Percentiles rank a stretch among this genome's conserved stretches.
Evolutionary conservation across 495 filamentous ascomycete species (phyloP).

Genomic region (Usnea hakonensis): DNA sequence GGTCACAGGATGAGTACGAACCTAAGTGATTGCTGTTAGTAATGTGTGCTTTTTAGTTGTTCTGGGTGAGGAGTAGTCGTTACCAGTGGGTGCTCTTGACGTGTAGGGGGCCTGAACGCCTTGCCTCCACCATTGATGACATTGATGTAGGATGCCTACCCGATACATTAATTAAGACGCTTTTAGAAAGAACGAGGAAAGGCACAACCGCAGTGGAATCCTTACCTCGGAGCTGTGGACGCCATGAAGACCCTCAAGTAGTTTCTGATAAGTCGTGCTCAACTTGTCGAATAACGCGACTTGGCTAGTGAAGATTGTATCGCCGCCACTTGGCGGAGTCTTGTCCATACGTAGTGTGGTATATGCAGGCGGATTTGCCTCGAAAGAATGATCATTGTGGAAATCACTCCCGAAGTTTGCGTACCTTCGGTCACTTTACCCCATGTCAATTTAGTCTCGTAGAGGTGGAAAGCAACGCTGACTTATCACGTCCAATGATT

Average conservation of each 20-base stretch:
- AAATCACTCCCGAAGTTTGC: slow-evolving; percentile 1
- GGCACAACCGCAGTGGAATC: background rate
- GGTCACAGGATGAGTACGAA: slow-evolving; percentile 44
- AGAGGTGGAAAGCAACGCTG: background rate
- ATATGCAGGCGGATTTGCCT: background rate
- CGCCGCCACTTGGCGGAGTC: background rate
- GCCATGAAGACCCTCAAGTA: slow-evolving; percentile 1
- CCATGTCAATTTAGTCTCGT: background rate
- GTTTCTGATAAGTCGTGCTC: background rate
- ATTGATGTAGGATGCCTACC: background rate
- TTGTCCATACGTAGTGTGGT: slow-evolving; percentile 2
- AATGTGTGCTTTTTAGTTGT: slow-evolving; percentile 9
- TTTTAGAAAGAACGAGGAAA: slow-evolving; percentile 2
- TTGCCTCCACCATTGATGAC: slow-evolving; percentile 1
- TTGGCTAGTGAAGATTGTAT: slow-evolving; percentile 2
- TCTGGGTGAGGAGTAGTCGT: slow-evolving; percentile 10
- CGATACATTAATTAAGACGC: slow-evolving; percentile 7
- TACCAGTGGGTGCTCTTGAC: slow-evolving; percentile 1
- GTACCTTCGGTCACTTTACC: background rate
- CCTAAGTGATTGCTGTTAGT: slow-evolving; percentile 18
- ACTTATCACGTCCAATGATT: slow-evolving; percentile 1
- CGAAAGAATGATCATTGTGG: slow-evolving; percentile 5
- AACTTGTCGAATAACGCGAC: slow-evolving; percentile 4
- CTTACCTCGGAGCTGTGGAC: slow-evolving; percentile 1
- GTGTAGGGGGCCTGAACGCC: background rate